These are phyloP conservation scores for Brasenia schreberi DNA, from an alignment of 164 flowering plant species.

Conservation along the genomic window DNA sequence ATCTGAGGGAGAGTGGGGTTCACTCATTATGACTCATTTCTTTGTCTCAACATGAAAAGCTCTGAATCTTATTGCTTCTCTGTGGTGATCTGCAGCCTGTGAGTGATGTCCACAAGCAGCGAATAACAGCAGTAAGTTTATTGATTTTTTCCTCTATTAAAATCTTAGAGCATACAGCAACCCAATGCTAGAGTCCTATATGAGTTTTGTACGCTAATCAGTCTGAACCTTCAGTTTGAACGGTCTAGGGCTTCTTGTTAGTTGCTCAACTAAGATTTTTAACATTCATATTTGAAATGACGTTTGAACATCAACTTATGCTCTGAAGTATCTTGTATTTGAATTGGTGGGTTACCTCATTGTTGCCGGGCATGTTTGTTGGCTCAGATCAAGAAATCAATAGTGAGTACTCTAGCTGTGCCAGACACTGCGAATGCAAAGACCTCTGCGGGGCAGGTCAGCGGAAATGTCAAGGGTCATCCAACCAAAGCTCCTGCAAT, in stretches of 20 bases:
- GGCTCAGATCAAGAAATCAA: constrained; percentile 63
- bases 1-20: neutral
- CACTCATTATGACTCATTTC: neutral
- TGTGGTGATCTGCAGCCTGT: constrained; percentile 29
- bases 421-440: constrained; percentile 27
- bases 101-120: constrained; percentile 65
- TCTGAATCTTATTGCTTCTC: constrained; percentile 4
- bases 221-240: neutral
- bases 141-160: neutral
- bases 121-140: constrained; percentile 57
- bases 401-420: constrained; percentile 8
- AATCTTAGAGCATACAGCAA: neutral
- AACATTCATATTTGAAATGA: neutral
- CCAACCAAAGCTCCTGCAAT: constrained; percentile 28
- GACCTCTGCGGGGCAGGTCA: constrained; percentile 35
- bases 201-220: neutral
- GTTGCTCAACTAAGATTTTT: neutral
- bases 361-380: neutral
- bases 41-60: constrained; percentile 1
- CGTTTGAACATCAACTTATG: neutral
- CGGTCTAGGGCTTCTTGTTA: neutral
- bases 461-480: constrained; percentile 39
- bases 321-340: neutral
- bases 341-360: neutral
- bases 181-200: neutral